These are phyloP conservation scores for Talaromyces sp. DNA, from an alignment of 2,329 filamentous ascomycete genomes.

Conservation along the genomic window DNA sequence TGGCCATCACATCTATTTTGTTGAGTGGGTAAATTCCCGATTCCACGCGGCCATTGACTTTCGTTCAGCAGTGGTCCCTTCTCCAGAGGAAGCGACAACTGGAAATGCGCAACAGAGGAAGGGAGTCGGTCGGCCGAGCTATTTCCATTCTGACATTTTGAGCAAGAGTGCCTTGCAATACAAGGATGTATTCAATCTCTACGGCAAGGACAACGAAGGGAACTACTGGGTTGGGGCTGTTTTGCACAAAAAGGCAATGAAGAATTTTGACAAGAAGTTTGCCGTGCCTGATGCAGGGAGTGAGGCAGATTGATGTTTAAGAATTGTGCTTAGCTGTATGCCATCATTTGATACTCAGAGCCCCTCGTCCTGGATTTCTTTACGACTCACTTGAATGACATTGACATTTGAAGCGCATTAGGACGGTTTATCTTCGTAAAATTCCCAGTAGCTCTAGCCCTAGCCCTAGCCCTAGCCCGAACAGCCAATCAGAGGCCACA, in stretches of 20 bases:
- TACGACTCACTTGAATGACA: background rate
- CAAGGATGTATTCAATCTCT: conserved; percentile 4
- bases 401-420: background rate
- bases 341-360: background rate
- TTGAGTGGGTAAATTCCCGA: background rate
- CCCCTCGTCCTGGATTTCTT: too few species aligned
- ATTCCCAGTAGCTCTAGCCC: background rate
- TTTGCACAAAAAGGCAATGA: conserved; percentile 7
- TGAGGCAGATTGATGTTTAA: background rate
- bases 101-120: background rate
- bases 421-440: too few species aligned
- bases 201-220: background rate
- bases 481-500: background rate
- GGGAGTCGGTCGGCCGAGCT: background rate
- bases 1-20: background rate
- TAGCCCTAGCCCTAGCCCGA: background rate
- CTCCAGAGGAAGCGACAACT: background rate
- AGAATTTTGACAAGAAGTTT: background rate
- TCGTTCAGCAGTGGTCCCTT: background rate
- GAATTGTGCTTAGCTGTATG: background rate
- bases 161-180: conserved; percentile 2
- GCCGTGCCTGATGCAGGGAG: background rate
- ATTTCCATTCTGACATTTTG: conserved; percentile 9
- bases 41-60: conserved; percentile 1
- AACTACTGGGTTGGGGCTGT: conserved; percentile 10